These are phyloP conservation scores for Leccinum insigne DNA, from an alignment of 1,284 basidiomycete genomes.

Conservation along the genomic window DNA sequence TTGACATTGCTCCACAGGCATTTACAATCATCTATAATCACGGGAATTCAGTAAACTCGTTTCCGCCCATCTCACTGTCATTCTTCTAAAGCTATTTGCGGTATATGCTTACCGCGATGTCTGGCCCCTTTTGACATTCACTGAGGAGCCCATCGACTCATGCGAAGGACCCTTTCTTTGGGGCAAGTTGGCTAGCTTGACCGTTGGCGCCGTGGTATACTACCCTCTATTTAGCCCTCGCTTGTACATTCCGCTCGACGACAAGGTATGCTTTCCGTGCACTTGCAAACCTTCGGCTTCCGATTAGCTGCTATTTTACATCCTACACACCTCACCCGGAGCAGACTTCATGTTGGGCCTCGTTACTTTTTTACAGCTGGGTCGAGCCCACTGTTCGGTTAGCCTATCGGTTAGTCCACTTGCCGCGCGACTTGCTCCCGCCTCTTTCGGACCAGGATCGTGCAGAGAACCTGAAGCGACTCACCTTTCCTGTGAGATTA, in stretches of 20 bases:
- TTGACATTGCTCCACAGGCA: not conserved
- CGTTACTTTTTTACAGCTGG: constrained; percentile 1
- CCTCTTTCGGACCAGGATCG: constrained; percentile 1
- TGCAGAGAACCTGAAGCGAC: not conserved
- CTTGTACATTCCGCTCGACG: not conserved
- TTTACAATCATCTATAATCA: not conserved
- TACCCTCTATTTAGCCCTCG: constrained; percentile 2
- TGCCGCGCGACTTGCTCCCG: not conserved
- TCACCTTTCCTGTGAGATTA: not conserved
- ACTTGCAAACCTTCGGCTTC: not conserved
- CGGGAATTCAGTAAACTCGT: constrained; percentile 1
- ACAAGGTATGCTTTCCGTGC: not conserved
- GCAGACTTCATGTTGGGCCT: constrained; percentile 1
- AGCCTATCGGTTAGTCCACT: not conserved
- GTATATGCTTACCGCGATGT: constrained; percentile 55
- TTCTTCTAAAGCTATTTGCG: constrained; percentile 24
- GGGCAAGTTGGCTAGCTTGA: constrained; percentile 11
- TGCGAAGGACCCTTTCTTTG: constrained; percentile 30
- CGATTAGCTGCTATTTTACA: not conserved
- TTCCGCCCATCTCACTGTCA: not conserved
- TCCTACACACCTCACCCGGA: not conserved
- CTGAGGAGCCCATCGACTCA: constrained; percentile 22
- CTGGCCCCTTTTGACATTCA: constrained; percentile 51
- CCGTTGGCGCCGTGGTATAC: not conserved
- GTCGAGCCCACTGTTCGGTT: constrained; percentile 1